Conservation (phyloP, 2,329 filamentous ascomycete genomes). For the Colletotrichum kahawae region DNA sequence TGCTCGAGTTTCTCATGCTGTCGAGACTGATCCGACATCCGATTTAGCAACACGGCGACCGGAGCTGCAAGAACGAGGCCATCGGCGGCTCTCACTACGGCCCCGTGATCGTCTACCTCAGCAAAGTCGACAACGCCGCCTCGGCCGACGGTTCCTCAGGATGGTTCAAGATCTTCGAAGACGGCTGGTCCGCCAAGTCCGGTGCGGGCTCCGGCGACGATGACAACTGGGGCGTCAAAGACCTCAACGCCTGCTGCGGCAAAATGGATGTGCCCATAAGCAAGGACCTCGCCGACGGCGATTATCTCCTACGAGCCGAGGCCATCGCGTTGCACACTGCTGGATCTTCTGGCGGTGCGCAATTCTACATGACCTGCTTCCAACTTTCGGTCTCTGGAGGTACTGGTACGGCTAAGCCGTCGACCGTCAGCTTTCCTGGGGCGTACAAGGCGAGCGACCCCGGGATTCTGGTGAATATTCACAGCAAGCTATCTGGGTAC, state of each 20-base stretch:
- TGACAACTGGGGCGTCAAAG: slow-evolving; percentile 51
- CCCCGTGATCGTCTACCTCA: slow-evolving; percentile 57
- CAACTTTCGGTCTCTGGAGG: slow-evolving; percentile 35
- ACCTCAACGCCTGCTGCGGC: slow-evolving; percentile 43
- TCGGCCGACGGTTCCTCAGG: slow-evolving; percentile 45
- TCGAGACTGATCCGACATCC: not conserved
- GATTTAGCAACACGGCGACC: slow-evolving; percentile 49
- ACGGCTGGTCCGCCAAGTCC: slow-evolving; percentile 42
- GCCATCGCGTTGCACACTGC: slow-evolving; percentile 53
- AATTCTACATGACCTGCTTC: slow-evolving; percentile 45
- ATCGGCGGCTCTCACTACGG: slow-evolving; percentile 61
- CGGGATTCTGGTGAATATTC: slow-evolving; percentile 53
- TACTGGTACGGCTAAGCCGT: slow-evolving; percentile 29
- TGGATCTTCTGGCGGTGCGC: slow-evolving; percentile 33
- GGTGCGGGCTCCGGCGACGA: slow-evolving; percentile 41
- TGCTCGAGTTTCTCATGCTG: not conserved
- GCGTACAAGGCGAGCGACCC: slow-evolving; percentile 49
- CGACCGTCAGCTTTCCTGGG: slow-evolving; percentile 44
- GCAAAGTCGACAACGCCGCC: slow-evolving; percentile 52
- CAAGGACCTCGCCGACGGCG: slow-evolving; percentile 34
- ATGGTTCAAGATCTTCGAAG: slow-evolving; percentile 61
- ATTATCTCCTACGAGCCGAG: slow-evolving; percentile 54
- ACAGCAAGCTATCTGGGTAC: slow-evolving; percentile 43
- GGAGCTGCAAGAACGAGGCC: slow-evolving; percentile 50
- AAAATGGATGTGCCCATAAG: slow-evolving; percentile 45